Evolutionary conservation across 139 green algal genomes (phyloP), one percentile per base, ranked within the genome.

Genomic region (Eudorina sp.): DNA sequence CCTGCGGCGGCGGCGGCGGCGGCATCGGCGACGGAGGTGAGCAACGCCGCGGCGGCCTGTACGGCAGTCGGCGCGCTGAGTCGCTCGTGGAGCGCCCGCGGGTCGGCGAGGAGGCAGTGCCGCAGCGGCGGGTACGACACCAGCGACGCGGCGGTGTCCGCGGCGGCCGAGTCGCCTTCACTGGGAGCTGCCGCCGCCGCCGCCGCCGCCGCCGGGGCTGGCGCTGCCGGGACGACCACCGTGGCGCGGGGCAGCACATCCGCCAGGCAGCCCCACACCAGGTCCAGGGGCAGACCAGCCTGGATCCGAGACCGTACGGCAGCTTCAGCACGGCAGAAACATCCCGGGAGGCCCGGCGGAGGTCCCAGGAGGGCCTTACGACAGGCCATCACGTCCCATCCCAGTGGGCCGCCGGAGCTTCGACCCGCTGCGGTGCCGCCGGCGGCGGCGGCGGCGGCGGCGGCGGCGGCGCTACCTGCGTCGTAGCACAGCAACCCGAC

Each of bases 401-500:
- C 27, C 46, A 81, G 34, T 19, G 23, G 2, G 48, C 46, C 51
- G 51, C 46, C 45, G 25, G 38, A 9, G 46, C 81, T 45, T 18
- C 81, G 27, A 36, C 4, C 9, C 45, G 46, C 46, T 19, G 6
- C 23, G 60, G 6, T 18, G n/a, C 58, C 60, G 25, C 55, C 27
- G 43, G 16, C 48, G 31, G 1, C 31, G 34, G 1, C n/a, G 13
- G 14, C 74, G 18, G 13, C 34, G 31, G 18, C 31, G 18, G 16
- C 48, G 48, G n/a, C 48, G 18, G 29, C 11, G 45, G 18, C 45
- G 46, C 27, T 53, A 27, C n/a, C 53, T 4, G 60, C 3, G 2
- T 70, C 68, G 19, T 73, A 19, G 48, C 83, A 88, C 8, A 88
- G 68, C 68, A 88, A 25, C 51, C 36, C 25, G 7, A 88, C 83